Evolutionary conservation across 2,329 filamentous ascomycete genomes (phyloP), one percentile per base, ranked within the genome.

Genomic region (Aspergillus brunneoviolaceus): DNA sequence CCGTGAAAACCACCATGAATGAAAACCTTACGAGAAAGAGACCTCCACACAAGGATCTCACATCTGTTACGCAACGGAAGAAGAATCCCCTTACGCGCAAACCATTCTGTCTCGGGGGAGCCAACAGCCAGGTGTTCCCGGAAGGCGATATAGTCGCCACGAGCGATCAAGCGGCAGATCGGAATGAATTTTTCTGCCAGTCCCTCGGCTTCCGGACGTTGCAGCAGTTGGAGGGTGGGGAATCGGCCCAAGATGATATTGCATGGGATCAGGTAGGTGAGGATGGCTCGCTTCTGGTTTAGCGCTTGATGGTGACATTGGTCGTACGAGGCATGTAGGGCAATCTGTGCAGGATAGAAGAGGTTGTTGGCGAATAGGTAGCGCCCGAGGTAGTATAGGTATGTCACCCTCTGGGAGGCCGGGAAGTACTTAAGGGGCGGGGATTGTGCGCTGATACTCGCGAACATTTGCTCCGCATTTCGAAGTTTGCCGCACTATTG

Each of bases 331-430:
- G 88, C 83, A 69, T 96, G 85, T 6, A 97, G 80, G 39, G 89
- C 91, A 52, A 86, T 80, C 55, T 89, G 86, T 0, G 93, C 92
- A 27, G 90, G 87, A 63, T 85, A 86, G 75, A 92, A 96, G 72
- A 96, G 89, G 66, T 87, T 89, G 74, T 91, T 93, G 64, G 90
- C 87, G 73, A 96, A 92, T 70, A 93, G 87, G 77, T 94, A 97
- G 60, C 92, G 89, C 19, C 94, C 94, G 5, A 98, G 87, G 72
- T 96, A 96, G 79, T 96, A 97, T 14, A 98, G 87, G 69, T 93
- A 98, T 3, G 92, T 96, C 54, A 96, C 92, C 52, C 92, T 87
- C 72, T 98, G 91, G 5, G 89, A 85, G 23, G 91, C 91, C 2
- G 93, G 92, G 70, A 96, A 98, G 55, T 91, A 85, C 1, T 85